Evolutionary conservation across 108 stramenopile species (phyloP).

Genomic region (Cyclotella choctawhatcheeana): DNA sequence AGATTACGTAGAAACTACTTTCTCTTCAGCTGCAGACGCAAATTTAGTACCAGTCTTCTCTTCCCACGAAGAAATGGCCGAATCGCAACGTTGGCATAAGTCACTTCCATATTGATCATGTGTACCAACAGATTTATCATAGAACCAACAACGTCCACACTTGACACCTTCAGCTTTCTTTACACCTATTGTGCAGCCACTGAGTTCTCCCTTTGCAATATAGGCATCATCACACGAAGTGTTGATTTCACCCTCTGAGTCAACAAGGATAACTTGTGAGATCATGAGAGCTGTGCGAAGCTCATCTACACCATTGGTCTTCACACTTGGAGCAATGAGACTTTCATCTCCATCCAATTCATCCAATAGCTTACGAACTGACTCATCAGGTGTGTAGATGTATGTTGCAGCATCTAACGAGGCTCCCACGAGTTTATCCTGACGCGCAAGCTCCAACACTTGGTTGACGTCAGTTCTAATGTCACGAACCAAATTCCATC

Average conservation of each 20-base stretch:
- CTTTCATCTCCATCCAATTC: constrained; percentile 75
- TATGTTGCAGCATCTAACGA: constrained; percentile 85
- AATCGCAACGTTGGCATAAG: constrained; percentile 88
- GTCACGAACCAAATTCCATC: constrained; percentile 74
- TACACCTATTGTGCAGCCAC: constrained; percentile 85
- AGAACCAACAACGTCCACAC: constrained; percentile 93
- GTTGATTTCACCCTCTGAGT: constrained; percentile 54
- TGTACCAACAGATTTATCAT: constrained; percentile 77
- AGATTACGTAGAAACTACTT: constrained; percentile 23
- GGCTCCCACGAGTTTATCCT: constrained; percentile 89
- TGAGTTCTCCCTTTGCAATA: constrained; percentile 61
- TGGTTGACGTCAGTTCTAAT: constrained; percentile 91
- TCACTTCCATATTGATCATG: constrained; percentile 61
- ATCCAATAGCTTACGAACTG: constrained; percentile 54
- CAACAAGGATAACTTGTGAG: constrained; percentile 84
- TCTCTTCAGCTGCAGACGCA: constrained; percentile 48
- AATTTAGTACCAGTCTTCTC: constrained; percentile 66
- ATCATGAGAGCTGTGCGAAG: constrained; percentile 87
- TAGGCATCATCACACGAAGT: constrained; percentile 68
- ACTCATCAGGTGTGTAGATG: constrained; percentile 74
- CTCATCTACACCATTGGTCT: constrained; percentile 92
- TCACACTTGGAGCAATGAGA: constrained; percentile 75
- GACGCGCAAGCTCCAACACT: constrained; percentile 78
- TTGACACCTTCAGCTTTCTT: constrained; percentile 80
- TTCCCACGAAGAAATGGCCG: constrained; percentile 83